A percentile compares a stretch with the other conserved stretches of the same genome.
Conservation (phyloP, 2,329 filamentous ascomycete species). For the Diaporthe sp. region DNA sequence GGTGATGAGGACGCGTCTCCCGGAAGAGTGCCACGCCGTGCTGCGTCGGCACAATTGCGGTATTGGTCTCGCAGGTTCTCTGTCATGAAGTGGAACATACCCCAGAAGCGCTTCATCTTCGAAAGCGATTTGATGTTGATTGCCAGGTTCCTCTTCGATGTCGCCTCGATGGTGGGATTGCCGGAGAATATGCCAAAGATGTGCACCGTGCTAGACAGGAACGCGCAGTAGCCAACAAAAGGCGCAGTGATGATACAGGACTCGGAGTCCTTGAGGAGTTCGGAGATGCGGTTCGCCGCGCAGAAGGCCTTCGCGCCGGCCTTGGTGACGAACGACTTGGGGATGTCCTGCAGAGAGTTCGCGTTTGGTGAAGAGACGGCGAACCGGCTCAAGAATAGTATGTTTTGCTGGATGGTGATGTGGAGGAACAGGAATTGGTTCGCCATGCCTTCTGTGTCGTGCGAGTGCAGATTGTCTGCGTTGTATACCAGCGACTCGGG, state of each 20-base stretch:
- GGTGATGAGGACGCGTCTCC: conserved; percentile 62
- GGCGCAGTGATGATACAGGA: conserved; percentile 86
- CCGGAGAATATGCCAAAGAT: conserved; percentile 92
- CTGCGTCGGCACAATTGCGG: conserved; percentile 84
- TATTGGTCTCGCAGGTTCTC: conserved; percentile 94
- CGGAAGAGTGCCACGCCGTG: conserved; percentile 70
- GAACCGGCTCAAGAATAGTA: conserved; percentile 90
- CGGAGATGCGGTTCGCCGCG: conserved; percentile 88
- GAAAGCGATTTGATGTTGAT: conserved; percentile 91
- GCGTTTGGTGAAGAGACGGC: conserved; percentile 78
- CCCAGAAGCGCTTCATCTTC: conserved; percentile 98
- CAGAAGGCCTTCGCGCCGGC: conserved; percentile 81
- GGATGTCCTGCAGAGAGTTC: conserved; percentile 75
- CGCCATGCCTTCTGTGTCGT: conserved; percentile 84
- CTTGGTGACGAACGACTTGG: conserved; percentile 80
- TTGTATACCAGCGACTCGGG: conserved; percentile 80
- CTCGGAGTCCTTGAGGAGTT: conserved; percentile 82
- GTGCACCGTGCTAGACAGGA: conserved; percentile 93
- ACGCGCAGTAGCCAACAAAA: conserved; percentile 94
- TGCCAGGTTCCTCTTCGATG: conserved; percentile 84
- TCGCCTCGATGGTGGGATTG: conserved; percentile 77
- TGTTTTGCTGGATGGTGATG: conserved; percentile 88
- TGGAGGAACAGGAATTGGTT: conserved; percentile 96
- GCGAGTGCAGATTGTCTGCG: conserved; percentile 83
- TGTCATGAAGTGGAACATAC: conserved; percentile 97